Evolutionary conservation across 106 monocot species (phyloP), one percentile per base, ranked within the genome.

Genomic region (Vanilla planifolia): DNA sequence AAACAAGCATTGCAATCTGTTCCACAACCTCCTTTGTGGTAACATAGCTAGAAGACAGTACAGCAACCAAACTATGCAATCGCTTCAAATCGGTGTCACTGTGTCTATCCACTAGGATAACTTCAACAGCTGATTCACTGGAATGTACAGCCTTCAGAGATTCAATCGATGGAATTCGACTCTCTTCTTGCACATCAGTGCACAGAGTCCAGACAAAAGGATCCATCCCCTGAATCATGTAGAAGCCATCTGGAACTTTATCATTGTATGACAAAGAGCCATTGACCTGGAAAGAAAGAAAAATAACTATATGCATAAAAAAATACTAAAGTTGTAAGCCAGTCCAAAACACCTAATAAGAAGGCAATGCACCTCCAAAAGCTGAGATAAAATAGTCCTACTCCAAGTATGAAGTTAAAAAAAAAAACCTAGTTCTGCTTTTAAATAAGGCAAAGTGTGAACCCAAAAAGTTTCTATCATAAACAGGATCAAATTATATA

Each of bases 181-280:
- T 81, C 40, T 90, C 95, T 67, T 84, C 84, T 32, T 74, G 77
- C 14, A 71, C 63, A 79, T 89, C 85, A 59, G 74, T 87, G 71
- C 96, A 96, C 42, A 96, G 66, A 17, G 78, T 76, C 96, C 96
- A 96, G 2, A 91, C 91, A 67, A 84, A 84, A 5, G 96, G 96
- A 72, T 86, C 90, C 83, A 95, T 80, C 45, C 95, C 95, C 66
- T 83, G 86, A 64, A 95, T 95, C 61, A 84, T 51, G 76, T 96
- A 96, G 51, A 96, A 96, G 4, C 90, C 96, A 84, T 96, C 96
- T 41, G 83, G 91, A 68, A 96, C 65, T 56, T 70, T 81, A 56
- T 90, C 84, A 70, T 72, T 60, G 56, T 87, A 96, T n/a, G 96
- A 91, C 32, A 96, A 50, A 53, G 72, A 84, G 9, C 84, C 86